These are phyloP conservation scores for Marchantia polymorpha DNA, from an alignment of 225 moss, liverwort and hornwort species.

Conservation along the genomic window DNA sequence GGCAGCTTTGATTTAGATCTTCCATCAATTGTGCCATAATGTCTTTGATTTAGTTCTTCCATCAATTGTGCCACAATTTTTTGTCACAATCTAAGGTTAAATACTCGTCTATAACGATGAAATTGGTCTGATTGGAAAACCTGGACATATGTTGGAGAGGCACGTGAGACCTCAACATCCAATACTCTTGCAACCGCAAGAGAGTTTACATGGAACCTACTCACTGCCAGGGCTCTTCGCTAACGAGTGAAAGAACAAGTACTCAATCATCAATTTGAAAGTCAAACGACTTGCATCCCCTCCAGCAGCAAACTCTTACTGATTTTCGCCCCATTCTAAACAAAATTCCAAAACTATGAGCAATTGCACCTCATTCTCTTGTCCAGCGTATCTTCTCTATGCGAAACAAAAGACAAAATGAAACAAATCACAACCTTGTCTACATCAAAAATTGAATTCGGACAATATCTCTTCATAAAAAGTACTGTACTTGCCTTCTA, in stretches of 20 bases:
- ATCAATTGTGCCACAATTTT: constrained; percentile 12
- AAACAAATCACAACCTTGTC: constrained; percentile 9
- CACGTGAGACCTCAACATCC: constrained; percentile 11
- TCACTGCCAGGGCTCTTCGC: neutral
- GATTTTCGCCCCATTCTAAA: constrained; percentile 16
- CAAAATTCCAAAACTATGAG: neutral
- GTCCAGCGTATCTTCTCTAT: neutral
- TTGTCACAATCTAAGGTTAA: constrained; percentile 14
- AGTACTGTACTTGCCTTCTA: no score
- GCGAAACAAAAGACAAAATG: constrained; percentile 2
- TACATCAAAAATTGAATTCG: no score
- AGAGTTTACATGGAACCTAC: neutral
- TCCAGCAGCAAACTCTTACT: constrained; percentile 3
- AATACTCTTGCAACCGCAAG: neutral
- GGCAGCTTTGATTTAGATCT: no score
- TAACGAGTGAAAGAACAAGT: neutral
- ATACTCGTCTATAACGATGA: constrained; percentile 3
- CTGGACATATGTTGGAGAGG: neutral
- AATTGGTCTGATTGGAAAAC: constrained; percentile 9
- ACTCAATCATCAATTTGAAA: constrained; percentile 2
- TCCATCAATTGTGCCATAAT: no score
- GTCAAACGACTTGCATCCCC: constrained; percentile 5
- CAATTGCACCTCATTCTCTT: neutral
- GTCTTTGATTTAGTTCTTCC: no score
- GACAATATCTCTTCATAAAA: no score